phyloP scores from a whole-genome alignment of 2,329 filamentous ascomycete species.

The Verticillium nubilum region DNA sequence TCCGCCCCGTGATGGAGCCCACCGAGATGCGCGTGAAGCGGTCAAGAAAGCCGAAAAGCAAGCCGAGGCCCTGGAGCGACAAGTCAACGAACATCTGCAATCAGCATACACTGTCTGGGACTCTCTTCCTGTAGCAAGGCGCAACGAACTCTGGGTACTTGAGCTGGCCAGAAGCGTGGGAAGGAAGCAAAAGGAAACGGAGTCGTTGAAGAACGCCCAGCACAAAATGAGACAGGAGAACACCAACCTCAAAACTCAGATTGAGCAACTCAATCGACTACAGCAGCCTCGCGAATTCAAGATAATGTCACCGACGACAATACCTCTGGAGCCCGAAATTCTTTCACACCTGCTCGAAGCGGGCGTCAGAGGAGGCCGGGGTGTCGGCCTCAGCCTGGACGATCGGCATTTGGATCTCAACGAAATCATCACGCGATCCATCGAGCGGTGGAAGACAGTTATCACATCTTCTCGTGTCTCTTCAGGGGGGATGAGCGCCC shows the following conservation, averaged over 20 bases:
- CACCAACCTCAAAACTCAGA: slow-evolving; percentile 48
- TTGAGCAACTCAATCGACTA: slow-evolving; percentile 52
- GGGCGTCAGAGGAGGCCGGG: slow-evolving; percentile 30
- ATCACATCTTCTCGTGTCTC: slow-evolving; percentile 44
- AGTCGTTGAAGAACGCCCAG: slow-evolving; percentile 44
- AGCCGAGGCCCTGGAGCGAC: slow-evolving; percentile 59
- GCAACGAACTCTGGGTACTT: slow-evolving; percentile 55
- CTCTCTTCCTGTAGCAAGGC: slow-evolving; percentile 49
- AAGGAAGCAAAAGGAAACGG: slow-evolving; percentile 48
- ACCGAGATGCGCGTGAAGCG: slow-evolving; percentile 38
- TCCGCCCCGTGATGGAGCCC: slow-evolving; percentile 32
- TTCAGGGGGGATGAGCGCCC: slow-evolving; percentile 40
- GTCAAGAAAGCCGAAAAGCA: slow-evolving; percentile 42
- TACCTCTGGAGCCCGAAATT: slow-evolving; percentile 45
- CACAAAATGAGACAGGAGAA: slow-evolving; percentile 51
- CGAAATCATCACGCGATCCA: slow-evolving; percentile 46
- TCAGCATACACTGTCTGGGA: slow-evolving; percentile 75
- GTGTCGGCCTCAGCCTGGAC: slow-evolving; percentile 41
- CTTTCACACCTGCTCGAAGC: slow-evolving; percentile 41
- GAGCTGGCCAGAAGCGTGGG: slow-evolving; percentile 57
- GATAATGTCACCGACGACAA: slow-evolving; percentile 43
- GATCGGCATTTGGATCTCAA: slow-evolving; percentile 48
- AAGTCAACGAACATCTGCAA: slow-evolving; percentile 70
- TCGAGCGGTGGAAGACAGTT: slow-evolving; percentile 58
- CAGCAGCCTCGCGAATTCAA: slow-evolving; percentile 58